These are phyloP conservation scores for Suhomyces kilbournensis DNA, from an alignment of 805 yeast genomes.

Conservation along the genomic window DNA sequence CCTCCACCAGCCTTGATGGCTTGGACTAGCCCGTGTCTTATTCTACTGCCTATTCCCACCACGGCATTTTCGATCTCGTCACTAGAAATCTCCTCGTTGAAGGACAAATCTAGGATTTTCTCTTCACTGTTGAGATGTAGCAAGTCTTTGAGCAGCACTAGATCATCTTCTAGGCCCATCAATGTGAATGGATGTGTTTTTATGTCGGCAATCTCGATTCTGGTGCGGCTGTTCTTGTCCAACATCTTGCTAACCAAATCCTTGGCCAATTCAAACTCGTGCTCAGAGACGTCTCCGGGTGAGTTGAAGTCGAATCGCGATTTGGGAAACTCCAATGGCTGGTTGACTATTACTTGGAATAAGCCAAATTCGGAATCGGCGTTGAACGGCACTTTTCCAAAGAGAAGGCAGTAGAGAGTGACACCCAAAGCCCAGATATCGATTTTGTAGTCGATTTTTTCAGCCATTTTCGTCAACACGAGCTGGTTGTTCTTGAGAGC, in stretches of 20 bases:
- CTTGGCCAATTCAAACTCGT: conserved; percentile 47
- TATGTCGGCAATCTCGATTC: conserved; percentile 70
- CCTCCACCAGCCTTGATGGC: conserved; percentile 33
- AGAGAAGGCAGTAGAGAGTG: conserved; percentile 80
- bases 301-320: conserved; percentile 31
- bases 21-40: conserved; percentile 49
- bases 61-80: conserved; percentile 78
- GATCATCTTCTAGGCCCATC: conserved; percentile 38
- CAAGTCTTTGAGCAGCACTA: conserved; percentile 34
- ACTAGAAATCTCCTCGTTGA: conserved; percentile 43
- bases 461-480: conserved; percentile 21
- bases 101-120: conserved; percentile 14
- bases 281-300: conserved; percentile 36
- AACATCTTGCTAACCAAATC: conserved; percentile 63
- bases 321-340: conserved; percentile 57
- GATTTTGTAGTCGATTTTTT: conserved; percentile 72
- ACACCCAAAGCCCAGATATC: conserved; percentile 99
- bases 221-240: conserved; percentile 61
- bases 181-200: conserved; percentile 70
- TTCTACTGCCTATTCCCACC: conserved; percentile 70
- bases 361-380: conserved; percentile 84
- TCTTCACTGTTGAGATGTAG: conserved; percentile 28
- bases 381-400: conserved; percentile 86
- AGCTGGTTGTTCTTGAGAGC: conserved; percentile 19
- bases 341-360: conserved; percentile 74